Evolutionary conservation across 2,329 filamentous ascomycete species (phyloP).

Genomic region (Aspergillus hiratsukae): DNA sequence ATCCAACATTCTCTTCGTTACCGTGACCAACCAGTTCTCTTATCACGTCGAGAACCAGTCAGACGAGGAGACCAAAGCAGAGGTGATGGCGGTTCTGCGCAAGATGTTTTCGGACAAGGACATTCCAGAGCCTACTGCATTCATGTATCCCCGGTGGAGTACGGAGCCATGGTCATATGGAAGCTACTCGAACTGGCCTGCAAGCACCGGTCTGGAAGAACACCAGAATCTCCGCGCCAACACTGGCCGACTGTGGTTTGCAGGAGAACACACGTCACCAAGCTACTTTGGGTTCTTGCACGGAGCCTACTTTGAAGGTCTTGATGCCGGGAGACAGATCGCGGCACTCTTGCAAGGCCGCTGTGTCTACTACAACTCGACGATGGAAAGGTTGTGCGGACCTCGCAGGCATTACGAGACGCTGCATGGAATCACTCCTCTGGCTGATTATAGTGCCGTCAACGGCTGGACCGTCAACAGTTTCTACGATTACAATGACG

Average conservation of each 20-base stretch:
- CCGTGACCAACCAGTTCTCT: slow-evolving; percentile 54
- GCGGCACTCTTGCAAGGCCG: slow-evolving; percentile 21
- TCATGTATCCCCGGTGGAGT: slow-evolving; percentile 60
- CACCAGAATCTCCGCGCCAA: slow-evolving; percentile 67
- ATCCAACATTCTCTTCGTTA: slow-evolving; percentile 63
- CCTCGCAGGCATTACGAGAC: slow-evolving; percentile 19
- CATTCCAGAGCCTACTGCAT: slow-evolving; percentile 57
- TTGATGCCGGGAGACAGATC: slow-evolving; percentile 41
- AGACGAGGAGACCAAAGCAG: slow-evolving; percentile 53
- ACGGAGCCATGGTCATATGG: slow-evolving; percentile 51
- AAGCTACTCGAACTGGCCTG: slow-evolving; percentile 65
- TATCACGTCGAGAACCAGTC: slow-evolving; percentile 57
- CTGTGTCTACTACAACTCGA: slow-evolving; percentile 6
- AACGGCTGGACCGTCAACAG: slow-evolving; percentile 27
- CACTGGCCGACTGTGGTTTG: slow-evolving; percentile 57
- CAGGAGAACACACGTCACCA: slow-evolving; percentile 60
- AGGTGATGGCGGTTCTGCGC: slow-evolving; percentile 55
- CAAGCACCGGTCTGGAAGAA: slow-evolving; percentile 58
- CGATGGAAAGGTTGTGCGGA: slow-evolving; percentile 6
- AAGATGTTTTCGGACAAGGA: slow-evolving; percentile 57
- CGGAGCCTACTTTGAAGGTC: slow-evolving; percentile 56
- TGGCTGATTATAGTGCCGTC: slow-evolving; percentile 22
- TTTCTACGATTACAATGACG: slow-evolving; percentile 22
- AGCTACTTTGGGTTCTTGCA: slow-evolving; percentile 65
- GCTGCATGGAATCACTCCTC: slow-evolving; percentile 22